phyloP scores from a whole-genome alignment of 306 rosid species.

The Mimosa pudica region DNA sequence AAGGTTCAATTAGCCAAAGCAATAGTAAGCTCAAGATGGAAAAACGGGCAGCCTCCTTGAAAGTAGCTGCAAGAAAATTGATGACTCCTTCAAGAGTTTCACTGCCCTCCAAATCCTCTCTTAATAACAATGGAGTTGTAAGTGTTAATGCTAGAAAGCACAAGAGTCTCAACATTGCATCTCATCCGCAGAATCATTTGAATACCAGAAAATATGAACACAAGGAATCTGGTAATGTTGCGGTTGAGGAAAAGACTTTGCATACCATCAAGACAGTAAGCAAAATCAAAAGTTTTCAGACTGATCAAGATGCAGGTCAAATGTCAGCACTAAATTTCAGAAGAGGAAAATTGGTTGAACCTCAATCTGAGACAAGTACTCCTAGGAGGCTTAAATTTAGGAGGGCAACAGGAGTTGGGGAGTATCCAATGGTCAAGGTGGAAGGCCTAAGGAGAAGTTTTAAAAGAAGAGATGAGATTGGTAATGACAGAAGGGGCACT shows the following conservation, averaged over 20 bases:
- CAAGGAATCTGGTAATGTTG: slow-evolving; percentile 41
- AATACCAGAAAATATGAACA: slow-evolving; percentile 40
- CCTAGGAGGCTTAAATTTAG: slow-evolving; percentile 79
- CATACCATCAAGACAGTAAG: slow-evolving; percentile 67
- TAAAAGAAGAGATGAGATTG: slow-evolving; percentile 48
- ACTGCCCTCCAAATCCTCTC: slow-evolving; percentile 51
- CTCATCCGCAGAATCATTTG: slow-evolving; percentile 41
- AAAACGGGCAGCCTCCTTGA: slow-evolving; percentile 40
- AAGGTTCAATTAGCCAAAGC: slow-evolving; percentile 39
- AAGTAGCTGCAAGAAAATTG: slow-evolving; percentile 50
- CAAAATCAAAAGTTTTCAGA: slow-evolving; percentile 47
- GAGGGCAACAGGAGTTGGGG: slow-evolving; percentile 53
- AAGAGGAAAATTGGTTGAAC: slow-evolving; percentile 67
- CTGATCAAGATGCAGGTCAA: slow-evolving; percentile 48
- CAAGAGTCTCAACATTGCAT: slow-evolving; percentile 41
- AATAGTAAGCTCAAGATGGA: slow-evolving; percentile 43
- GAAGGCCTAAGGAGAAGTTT: slow-evolving; percentile 48
- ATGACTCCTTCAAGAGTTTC: slow-evolving; percentile 36
- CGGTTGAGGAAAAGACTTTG: slow-evolving; percentile 68
- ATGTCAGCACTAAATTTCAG: slow-evolving; percentile 54
- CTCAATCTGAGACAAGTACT: slow-evolving; percentile 43
- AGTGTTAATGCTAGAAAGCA: slow-evolving; percentile 51
- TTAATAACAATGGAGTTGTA: slow-evolving; percentile 34
- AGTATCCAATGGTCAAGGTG: slow-evolving; percentile 35
- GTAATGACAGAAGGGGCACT: slow-evolving; percentile 26